phyloP scores from a whole-genome alignment of 1,139 yeast species.

The Saccharomyces hybrid region DNA sequence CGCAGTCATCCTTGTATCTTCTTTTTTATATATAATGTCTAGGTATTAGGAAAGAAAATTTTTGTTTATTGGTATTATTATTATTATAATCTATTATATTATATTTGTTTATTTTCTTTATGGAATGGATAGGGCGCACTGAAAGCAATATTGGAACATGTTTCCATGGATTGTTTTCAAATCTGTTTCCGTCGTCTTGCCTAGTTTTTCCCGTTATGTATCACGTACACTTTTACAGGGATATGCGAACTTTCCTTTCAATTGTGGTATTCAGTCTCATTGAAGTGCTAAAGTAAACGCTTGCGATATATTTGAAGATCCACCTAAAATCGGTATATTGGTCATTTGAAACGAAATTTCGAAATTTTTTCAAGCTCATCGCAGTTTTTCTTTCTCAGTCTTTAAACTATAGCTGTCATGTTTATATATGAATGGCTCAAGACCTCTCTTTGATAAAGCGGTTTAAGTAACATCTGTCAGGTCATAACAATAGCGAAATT shows the following conservation, averaged over 20 bases:
- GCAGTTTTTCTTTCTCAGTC: background rate
- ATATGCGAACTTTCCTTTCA: background rate
- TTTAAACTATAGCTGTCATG: too few relatives aligned
- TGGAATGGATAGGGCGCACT: background rate
- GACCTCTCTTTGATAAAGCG: slow-evolving; percentile 7
- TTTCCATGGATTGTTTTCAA: background rate
- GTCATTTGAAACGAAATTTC: background rate
- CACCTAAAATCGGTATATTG: background rate
- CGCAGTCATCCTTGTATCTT: slow-evolving; percentile 2
- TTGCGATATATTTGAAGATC: background rate
- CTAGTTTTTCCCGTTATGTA: background rate
- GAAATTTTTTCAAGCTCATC: background rate
- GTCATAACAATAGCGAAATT: background rate
- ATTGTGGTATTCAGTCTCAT: background rate
- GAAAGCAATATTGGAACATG: background rate
- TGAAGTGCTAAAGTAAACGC: background rate
- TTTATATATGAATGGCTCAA: background rate
- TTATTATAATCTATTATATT: background rate
- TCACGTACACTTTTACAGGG: background rate
- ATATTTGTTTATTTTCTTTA: slow-evolving; percentile 1
- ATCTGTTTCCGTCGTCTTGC: background rate
- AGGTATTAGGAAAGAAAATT: background rate
- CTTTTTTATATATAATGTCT: background rate
- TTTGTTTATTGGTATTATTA: slow-evolving; percentile 1
- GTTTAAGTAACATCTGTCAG: slow-evolving; percentile 4